Evolutionary conservation across 176 grass and related monocot species (phyloP), one percentile per base, ranked within the genome.

Genomic region (Triticum timopheevii): DNA sequence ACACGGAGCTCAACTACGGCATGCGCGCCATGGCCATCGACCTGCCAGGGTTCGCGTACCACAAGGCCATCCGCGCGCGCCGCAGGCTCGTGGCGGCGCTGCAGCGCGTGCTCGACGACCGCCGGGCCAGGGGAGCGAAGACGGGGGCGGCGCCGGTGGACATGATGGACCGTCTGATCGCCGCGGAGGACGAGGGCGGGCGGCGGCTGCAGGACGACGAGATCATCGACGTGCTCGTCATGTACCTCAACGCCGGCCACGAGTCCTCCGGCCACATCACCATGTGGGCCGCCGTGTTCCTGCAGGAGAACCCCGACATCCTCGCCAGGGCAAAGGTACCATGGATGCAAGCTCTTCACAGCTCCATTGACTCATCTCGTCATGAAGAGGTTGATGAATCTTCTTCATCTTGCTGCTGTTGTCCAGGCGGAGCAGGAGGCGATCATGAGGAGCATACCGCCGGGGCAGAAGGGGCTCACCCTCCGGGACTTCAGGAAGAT

Each of bases 251-350:
- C 76, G 96, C 93, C 20, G 96, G 96, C 0, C 96, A 98, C 76
- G 96, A 98, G 87, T 98, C 96, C 12, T 98, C 96, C 1, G 96
- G 93, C 3, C 96, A 98, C 75, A 95, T 98, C 81, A 98, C 96
- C 86, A 98, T 98, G 96, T 98, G 96, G 96, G 93, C 93, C 36
- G 89, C 96, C 73, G 90, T 98, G 3, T 86, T 98, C 79, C 73
- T 98, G 16, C 93, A 98, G 84, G 96, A 98, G 39, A 93, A 95
- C 62, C 93, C 90, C 0, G 83, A 92, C 2, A 71, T 98, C 39
- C 88, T 93, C n/a, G 81, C 85, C 39, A 89, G 19, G 90, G 93
- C 96, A 3, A 98, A 98, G 93, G 95, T 49, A 20, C 65, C 36
- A 7, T 38, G 36, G 36, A 38, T 38, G 36, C 36, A 38, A 38